Base-by-base conservation (phyloP, 1,284 basidiomycete genomes). In the Rhodotorula sp. region DNA sequence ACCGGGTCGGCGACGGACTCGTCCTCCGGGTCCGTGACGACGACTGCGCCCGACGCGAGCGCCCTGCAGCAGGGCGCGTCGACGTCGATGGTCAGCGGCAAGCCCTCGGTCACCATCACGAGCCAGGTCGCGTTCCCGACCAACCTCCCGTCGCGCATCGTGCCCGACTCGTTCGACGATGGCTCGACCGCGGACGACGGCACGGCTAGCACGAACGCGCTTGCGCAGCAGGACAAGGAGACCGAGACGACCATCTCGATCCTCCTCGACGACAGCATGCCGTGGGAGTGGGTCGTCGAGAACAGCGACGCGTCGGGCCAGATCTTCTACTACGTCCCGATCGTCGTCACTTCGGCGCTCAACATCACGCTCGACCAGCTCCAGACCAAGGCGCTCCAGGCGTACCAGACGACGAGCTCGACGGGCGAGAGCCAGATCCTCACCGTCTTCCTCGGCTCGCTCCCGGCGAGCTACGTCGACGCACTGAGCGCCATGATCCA, bases 281-380 rank as follows among this genome's bases (percentile, higher is more conserved):
- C 68, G n/a, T 78, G 77, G 77, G 34, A 64, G 8, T 76, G 77
- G 74, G 64, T 78, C 54, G 73, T 77, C 27, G 63, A 68, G 27
- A 77, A 76, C 70, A 73, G 70, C n/a, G 77, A 77, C 65, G 77
- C 77, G 1, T 74, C 73, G 19, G 72, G 76, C 2, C 77, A 78
- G 48, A 71, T 78, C 44, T 71, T 78, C 56, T 72, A 70, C 59
- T 77, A 76, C 72, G 67, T 77, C 46, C 77, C 77, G 14, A 42
- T 66, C 46, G 67, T 78, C 60, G 54, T 78, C 55, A 62, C 76
- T 9, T 42, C 63, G 2, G 74, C 76, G 8, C 73, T 78, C 54
- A 60, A 66, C 64, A 65, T 77, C 58, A 55, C 55, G 46, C 21
- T 58, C 41, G 42, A 53, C 49, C 41, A 72, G 56, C 62, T 78